These are phyloP conservation scores for Xylaria longipes DNA, from an alignment of 495 filamentous ascomycete species.

Conservation along the genomic window DNA sequence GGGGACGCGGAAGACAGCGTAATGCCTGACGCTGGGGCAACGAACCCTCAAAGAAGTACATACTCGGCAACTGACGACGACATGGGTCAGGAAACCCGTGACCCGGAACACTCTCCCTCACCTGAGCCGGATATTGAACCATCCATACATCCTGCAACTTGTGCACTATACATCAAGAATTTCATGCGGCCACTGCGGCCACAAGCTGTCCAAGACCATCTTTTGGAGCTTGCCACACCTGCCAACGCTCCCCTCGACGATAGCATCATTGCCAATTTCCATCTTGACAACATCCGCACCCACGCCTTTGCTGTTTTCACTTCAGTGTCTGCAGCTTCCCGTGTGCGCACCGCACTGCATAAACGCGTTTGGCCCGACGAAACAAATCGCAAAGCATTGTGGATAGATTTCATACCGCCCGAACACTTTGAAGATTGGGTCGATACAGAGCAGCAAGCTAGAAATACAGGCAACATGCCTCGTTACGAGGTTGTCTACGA, in stretches of 20 bases:
- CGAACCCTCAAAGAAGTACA: neutral
- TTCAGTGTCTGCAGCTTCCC: conserved; percentile 70
- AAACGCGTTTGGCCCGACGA: conserved; percentile 85
- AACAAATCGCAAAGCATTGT: conserved; percentile 80
- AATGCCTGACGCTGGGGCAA: conserved; percentile 34
- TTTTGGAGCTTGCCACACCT: conserved; percentile 69
- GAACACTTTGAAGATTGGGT: conserved; percentile 79
- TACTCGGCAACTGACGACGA: conserved; percentile 12
- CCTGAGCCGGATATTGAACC: conserved; percentile 60
- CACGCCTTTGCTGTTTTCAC: conserved; percentile 83
- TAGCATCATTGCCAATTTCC: conserved; percentile 68
- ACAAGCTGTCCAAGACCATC: conserved; percentile 65
- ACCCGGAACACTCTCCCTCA: conserved; percentile 30
- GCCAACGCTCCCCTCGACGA: conserved; percentile 56
- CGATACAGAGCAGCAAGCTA: conserved; percentile 63
- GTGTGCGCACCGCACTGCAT: conserved; percentile 80
- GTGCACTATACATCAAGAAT: conserved; percentile 87
- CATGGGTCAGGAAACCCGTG: conserved; percentile 46
- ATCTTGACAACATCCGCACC: conserved; percentile 83
- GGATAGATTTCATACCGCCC: conserved; percentile 89
- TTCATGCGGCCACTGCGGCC: conserved; percentile 87
- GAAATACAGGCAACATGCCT: conserved; percentile 54
- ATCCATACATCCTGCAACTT: conserved; percentile 81
- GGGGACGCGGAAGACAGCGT: conserved; percentile 34
- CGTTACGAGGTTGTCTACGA: conserved; percentile 56